Percentiles rank a stretch among this genome's conserved stretches.
Conservation (phyloP, 768 basidiomycete genomes). For the Mycena vitilis region DNA sequence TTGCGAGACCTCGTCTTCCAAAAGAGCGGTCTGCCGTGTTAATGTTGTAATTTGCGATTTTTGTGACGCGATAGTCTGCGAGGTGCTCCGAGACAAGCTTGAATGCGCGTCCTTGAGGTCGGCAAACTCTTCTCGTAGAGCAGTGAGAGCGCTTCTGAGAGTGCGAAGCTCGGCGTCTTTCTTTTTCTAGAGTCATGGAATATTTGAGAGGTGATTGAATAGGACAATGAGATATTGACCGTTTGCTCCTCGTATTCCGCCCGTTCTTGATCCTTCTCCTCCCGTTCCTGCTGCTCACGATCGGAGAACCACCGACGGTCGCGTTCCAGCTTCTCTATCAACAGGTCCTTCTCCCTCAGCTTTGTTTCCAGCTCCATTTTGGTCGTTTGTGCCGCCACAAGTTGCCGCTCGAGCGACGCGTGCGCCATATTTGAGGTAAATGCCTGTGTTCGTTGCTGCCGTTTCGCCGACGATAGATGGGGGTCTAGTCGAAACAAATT, state of each 20-base stretch:
- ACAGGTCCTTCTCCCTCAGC: constrained; percentile 71
- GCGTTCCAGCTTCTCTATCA: constrained; percentile 73
- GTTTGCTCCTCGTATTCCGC: constrained; percentile 65
- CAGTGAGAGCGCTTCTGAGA: constrained; percentile 60
- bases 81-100: constrained; percentile 57
- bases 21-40: constrained; percentile 54
- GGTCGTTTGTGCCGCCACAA: constrained; percentile 68
- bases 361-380: constrained; percentile 76
- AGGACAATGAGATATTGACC: constrained; percentile 49
- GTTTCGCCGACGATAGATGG: constrained; percentile 72
- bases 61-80: constrained; percentile 63
- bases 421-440: constrained; percentile 72
- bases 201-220: not conserved
- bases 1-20: constrained; percentile 62
- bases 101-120: constrained; percentile 72
- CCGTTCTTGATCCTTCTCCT: constrained; percentile 72
- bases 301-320: constrained; percentile 79
- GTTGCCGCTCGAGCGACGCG: constrained; percentile 75
- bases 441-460: constrained; percentile 72
- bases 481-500: constrained; percentile 58
- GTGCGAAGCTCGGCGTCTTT: constrained; percentile 63
- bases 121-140: constrained; percentile 67
- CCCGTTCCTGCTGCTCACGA: constrained; percentile 73
- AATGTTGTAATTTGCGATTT: constrained; percentile 63
- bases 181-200: constrained; percentile 50